phyloP scores from a whole-genome alignment of 805 yeast species.

The Trichomonascus vanleenenianus region DNA sequence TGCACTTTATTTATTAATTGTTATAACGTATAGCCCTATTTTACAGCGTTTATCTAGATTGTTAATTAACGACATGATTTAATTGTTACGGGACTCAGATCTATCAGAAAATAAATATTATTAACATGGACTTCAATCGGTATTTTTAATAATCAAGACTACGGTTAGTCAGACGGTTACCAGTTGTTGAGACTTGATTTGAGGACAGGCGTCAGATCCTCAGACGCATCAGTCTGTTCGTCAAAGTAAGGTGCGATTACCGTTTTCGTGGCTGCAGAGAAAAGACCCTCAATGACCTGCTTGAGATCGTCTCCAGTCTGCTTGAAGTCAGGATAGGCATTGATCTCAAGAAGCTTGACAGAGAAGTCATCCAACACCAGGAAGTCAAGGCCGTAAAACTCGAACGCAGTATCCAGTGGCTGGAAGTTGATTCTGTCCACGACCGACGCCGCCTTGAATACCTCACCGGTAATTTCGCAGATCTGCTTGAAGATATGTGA shows the following conservation, averaged over 20 bases:
- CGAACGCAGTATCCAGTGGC: constrained; percentile 75
- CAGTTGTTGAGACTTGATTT: constrained; percentile 1
- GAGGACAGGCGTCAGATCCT: neutral
- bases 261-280: constrained; percentile 45
- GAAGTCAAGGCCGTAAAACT: constrained; percentile 85
- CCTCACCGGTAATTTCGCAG: constrained; percentile 53
- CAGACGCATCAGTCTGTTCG: neutral
- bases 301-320: constrained; percentile 83
- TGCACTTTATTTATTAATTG: neutral
- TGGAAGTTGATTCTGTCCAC: constrained; percentile 82
- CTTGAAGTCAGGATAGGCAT: constrained; percentile 93
- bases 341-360: constrained; percentile 71
- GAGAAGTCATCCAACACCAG: constrained; percentile 48
- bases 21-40: neutral
- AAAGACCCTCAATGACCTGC: constrained; percentile 63
- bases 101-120: too few relatives aligned
- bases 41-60: too few relatives aligned
- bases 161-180: too few relatives aligned
- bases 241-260: constrained; percentile 42
- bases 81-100: too few relatives aligned
- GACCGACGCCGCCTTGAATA: constrained; percentile 71
- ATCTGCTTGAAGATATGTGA: constrained; percentile 45
- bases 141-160: too few relatives aligned
- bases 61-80: constrained; percentile 24
- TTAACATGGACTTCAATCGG: too few relatives aligned